Evolutionary conservation across 2,329 filamentous ascomycete genomes (phyloP), one percentile per base, ranked within the genome.

Genomic region (Microcyclospora tardicrescens): DNA sequence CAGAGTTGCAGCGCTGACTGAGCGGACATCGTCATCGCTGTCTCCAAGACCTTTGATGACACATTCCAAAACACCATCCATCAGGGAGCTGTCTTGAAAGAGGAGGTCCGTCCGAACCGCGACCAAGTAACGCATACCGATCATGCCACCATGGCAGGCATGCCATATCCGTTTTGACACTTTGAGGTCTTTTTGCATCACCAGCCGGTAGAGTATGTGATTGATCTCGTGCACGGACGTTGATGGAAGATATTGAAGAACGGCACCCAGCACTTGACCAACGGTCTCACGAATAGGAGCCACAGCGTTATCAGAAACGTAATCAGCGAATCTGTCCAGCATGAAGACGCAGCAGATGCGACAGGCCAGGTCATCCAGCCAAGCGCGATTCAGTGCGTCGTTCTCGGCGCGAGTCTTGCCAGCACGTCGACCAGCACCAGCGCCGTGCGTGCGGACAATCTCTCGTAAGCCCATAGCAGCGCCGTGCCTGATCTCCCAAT

Each of bases 131-230:
- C 89, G 76, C 54, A 98, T 65, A 6, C 91, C 91, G 34, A 96
- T 87, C 91, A 98, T 98, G 45, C 91, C 91, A 48, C 91, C 91
- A 59, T 98, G 93, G 53, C 87, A 94, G 29, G 95, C 83, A 43
- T 93, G 85, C 91, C 91, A 98, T 24, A 86, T 72, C 11, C 82
- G 78, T 27, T 73, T 75, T 16, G 80, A 77, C 16, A 87, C 66
- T 29, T 77, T 74, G 15, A 91, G 66, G 49, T 93, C 84, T 32
- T 80, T 77, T 57, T 95, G 86, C 77, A 94, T 91, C 29, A 96
- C 86, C 66, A 98, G 82, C 29, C 82, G 76, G 53, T 91, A 81
- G 4, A 98, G 71, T 33, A 93, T 81, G 34, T 71, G 73, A 59
- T 96, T 96, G 30, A 93, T 83, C 38, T 79, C 75, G 51, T 89